A percentile compares a stretch with the other conserved stretches of the same genome.
Evolutionary conservation across 495 filamentous ascomycete genomes (phyloP).

Genomic region (Penicillium turbatum): DNA sequence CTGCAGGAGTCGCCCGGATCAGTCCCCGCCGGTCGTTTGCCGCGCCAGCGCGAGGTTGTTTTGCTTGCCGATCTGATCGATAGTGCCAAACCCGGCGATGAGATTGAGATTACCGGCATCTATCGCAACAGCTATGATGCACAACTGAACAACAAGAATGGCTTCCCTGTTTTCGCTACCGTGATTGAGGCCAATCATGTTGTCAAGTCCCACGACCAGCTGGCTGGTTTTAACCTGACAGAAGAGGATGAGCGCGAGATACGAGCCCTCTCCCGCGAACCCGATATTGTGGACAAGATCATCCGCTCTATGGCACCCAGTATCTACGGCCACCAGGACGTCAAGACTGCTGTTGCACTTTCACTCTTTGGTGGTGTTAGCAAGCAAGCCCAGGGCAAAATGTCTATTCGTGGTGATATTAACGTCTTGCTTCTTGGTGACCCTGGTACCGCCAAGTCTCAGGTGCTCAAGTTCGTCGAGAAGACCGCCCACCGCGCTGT

Average conservation of each 20-base stretch:
- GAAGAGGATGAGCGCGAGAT: slow-evolving; percentile 95
- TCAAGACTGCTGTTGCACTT: slow-evolving; percentile 94
- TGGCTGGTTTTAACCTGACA: slow-evolving; percentile 93
- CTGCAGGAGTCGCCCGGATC: slow-evolving; percentile 97
- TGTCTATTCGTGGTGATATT: slow-evolving; percentile 93
- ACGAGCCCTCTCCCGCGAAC: slow-evolving; percentile 78
- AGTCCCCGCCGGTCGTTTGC: slow-evolving; percentile 92
- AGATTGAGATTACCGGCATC: slow-evolving; percentile 94
- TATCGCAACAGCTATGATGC: slow-evolving; percentile 99
- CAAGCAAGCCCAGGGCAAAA: slow-evolving; percentile 83
- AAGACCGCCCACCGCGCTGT: slow-evolving; percentile 97
- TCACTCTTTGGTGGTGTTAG: slow-evolving; percentile 94
- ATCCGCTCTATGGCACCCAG: slow-evolving; percentile 91
- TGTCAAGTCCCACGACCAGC: slow-evolving; percentile 94
- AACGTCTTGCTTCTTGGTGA: slow-evolving; percentile 97
- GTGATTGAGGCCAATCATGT: slow-evolving; percentile 97
- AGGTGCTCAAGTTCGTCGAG: slow-evolving; percentile 96
- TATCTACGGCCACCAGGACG: slow-evolving; percentile 95
- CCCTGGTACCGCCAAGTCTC: slow-evolving; percentile 97
- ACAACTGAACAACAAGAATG: slow-evolving; percentile 96
- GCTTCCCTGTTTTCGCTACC: slow-evolving; percentile 97
- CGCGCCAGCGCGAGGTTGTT: slow-evolving; percentile 91
- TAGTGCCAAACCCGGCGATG: slow-evolving; percentile 93
- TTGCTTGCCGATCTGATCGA: slow-evolving; percentile 97
- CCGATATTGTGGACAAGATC: slow-evolving; percentile 91